A percentile compares a stretch with the other conserved stretches of the same genome.
These are phyloP conservation scores for Lyophyllum atratum DNA, from an alignment of 768 basidiomycete species.

Conservation along the genomic window DNA sequence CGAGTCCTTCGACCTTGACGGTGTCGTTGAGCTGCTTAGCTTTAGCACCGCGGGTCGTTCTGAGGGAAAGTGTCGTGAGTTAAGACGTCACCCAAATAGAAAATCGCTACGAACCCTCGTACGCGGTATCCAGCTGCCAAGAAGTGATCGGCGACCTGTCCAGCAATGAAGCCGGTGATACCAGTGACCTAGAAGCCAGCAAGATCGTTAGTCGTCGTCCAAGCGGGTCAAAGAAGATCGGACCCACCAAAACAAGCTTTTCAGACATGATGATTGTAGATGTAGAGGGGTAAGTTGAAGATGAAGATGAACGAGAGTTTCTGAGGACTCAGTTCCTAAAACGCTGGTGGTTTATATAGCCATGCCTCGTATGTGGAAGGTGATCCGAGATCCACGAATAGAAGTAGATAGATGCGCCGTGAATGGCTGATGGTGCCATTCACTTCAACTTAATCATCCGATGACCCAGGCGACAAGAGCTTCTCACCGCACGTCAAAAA, in stretches of 20 bases:
- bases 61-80: conserved; percentile 6
- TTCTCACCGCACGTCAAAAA: neutral
- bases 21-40: conserved; percentile 20
- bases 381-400: conserved; percentile 1
- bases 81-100: neutral
- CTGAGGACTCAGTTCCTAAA: neutral
- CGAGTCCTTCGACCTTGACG: conserved; percentile 27
- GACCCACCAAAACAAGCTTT: conserved; percentile 21
- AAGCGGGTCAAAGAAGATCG: neutral
- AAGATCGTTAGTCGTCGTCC: neutral
- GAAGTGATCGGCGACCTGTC: conserved; percentile 35
- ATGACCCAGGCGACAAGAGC: neutral
- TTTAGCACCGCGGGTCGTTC: conserved; percentile 35
- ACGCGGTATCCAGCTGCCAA: conserved; percentile 40
- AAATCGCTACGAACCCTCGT: conserved; percentile 31
- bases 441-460: conserved; percentile 2
- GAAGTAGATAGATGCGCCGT: neutral
- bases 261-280: conserved; percentile 15
- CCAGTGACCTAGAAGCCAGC: conserved; percentile 37
- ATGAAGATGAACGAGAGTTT: neutral
- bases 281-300: neutral
- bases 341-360: conserved; percentile 1
- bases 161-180: conserved; percentile 40
- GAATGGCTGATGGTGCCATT: neutral
- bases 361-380: neutral